phyloP scores from a whole-genome alignment of 192 early-diverging fungal genomes.

The Podila horticola region DNA sequence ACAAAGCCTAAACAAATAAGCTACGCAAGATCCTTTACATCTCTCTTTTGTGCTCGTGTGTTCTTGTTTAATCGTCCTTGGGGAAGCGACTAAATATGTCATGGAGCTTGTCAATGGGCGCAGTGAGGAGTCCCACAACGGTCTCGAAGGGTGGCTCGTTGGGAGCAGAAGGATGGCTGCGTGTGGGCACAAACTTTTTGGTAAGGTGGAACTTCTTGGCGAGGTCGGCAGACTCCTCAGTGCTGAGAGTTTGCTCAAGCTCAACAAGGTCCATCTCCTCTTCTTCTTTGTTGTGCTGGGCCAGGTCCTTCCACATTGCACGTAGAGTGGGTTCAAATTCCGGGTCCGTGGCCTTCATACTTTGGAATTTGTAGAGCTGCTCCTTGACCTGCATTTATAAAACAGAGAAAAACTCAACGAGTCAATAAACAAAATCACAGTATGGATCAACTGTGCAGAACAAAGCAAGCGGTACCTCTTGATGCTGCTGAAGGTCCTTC shows the following conservation, averaged over 20 bases:
- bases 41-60: too few species aligned
- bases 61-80: background rate
- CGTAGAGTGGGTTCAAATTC: conserved; percentile 22
- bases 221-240: conserved; percentile 4
- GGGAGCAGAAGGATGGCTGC: conserved; percentile 23
- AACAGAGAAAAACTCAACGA: too few species aligned
- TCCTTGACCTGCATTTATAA: conserved; percentile 51
- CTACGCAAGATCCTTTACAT: too few species aligned
- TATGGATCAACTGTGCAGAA: too few species aligned
- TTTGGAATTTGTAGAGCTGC: conserved; percentile 47
- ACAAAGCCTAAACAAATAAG: too few species aligned
- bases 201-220: conserved; percentile 19
- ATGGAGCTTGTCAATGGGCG: conserved; percentile 15
- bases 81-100: conserved; percentile 19
- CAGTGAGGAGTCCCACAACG: conserved; percentile 20
- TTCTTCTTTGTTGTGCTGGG: conserved; percentile 54
- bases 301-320: conserved; percentile 32
- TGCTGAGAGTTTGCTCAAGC: conserved; percentile 8
- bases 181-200: conserved; percentile 33
- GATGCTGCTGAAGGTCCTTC: conserved; percentile 49
- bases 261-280: conserved; percentile 46
- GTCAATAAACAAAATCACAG: too few species aligned
- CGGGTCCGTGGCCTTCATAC: conserved; percentile 26
- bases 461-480: conserved; percentile 4
- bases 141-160: conserved; percentile 36